Conservation (phyloP, 768 basidiomycete species). For the Punctularia strigosozonata region DNA sequence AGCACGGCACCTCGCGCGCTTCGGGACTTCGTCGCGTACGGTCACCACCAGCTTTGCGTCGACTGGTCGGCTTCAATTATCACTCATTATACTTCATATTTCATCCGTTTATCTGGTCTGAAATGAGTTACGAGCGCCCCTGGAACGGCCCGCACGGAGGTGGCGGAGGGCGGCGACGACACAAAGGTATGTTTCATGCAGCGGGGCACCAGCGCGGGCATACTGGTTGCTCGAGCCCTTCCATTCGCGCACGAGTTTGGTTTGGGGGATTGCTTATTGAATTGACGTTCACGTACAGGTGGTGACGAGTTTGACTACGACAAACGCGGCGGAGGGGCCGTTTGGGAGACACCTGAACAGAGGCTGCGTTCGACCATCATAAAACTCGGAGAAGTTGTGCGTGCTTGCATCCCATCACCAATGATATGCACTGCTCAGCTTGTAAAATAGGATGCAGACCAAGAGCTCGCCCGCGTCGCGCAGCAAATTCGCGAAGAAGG, state of each 20-base stretch:
- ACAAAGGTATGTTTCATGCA: not conserved
- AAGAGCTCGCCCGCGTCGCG: conserved; percentile 59
- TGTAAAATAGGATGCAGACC: conserved; percentile 44
- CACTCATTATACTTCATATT: no score
- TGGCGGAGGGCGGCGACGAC: not conserved
- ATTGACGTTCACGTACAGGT: conserved; percentile 10
- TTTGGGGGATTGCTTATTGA: no score
- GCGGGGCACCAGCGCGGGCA: no score
- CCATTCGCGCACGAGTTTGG: no score
- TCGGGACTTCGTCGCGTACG: no score
- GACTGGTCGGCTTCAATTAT: no score
- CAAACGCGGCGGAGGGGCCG: conserved; percentile 47
- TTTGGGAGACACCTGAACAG: conserved; percentile 61
- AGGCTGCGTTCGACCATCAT: conserved; percentile 56
- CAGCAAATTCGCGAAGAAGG: conserved; percentile 50
- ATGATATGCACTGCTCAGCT: not conserved
- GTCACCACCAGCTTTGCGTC: no score
- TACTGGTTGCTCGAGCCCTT: no score
- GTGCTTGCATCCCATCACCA: conserved; percentile 15
- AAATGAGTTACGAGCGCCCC: not conserved
- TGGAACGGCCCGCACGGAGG: no score
- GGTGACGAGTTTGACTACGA: conserved; percentile 30
- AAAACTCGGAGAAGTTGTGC: conserved; percentile 74
- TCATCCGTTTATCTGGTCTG: no score
- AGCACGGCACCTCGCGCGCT: no score